These are phyloP conservation scores for Vicia faba DNA, from an alignment of 306 rosid genomes.

Conservation along the genomic window DNA sequence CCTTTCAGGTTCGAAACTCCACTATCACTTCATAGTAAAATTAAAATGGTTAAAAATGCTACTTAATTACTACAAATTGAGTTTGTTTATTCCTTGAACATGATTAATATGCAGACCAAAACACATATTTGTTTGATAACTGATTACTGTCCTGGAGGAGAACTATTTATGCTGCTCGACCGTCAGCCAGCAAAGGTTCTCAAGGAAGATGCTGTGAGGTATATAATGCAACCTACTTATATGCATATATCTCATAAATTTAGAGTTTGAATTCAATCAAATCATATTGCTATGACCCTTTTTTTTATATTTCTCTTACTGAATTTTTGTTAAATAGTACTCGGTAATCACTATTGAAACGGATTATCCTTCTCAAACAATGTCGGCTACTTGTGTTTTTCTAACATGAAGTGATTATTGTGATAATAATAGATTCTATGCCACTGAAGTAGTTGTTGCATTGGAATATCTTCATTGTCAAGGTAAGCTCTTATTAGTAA, in stretches of 20 bases:
- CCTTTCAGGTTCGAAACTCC: constrained; percentile 47
- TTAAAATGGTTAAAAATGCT: constrained; percentile 6
- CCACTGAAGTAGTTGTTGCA: constrained; percentile 82
- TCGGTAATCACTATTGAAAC: too few species aligned
- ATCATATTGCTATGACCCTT: background rate
- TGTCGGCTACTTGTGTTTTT: constrained; percentile 7
- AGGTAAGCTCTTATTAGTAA: constrained; percentile 52
- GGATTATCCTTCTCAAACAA: background rate
- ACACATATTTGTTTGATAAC: constrained; percentile 82
- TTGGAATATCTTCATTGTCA: constrained; percentile 97
- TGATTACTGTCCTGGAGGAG: constrained; percentile 95
- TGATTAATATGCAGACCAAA: constrained; percentile 39
- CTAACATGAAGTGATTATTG: constrained; percentile 27
- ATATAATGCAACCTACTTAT: constrained; percentile 19
- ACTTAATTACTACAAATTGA: constrained; percentile 12
- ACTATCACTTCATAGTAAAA: background rate
- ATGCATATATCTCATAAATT: background rate
- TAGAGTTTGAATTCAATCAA: background rate
- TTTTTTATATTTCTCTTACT: too few species aligned
- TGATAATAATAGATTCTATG: constrained; percentile 66
- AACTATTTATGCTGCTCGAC: constrained; percentile 86
- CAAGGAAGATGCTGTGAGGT: constrained; percentile 92
- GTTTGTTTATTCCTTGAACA: constrained; percentile 5
- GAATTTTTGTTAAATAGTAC: too few species aligned
- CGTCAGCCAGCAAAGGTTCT: constrained; percentile 84